Conservation (phyloP, 2,329 filamentous ascomycete species). For the Colletotrichum spinosum region DNA sequence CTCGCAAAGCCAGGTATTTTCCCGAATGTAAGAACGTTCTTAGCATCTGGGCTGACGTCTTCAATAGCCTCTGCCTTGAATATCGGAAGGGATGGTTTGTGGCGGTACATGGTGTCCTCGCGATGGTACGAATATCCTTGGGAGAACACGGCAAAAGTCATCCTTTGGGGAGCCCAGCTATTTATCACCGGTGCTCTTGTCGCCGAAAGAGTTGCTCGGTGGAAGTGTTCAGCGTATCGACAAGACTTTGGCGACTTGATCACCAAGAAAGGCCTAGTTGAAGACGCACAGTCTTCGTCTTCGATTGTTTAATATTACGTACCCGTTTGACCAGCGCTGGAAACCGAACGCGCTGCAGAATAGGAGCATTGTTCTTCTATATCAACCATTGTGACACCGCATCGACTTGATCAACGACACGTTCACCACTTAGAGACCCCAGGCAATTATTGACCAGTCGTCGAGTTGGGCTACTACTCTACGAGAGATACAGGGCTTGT, state of each 20-base stretch:
- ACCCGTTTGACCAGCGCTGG: background rate
- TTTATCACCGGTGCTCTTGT: background rate
- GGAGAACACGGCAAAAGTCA: background rate
- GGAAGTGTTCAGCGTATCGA: background rate
- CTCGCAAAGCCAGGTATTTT: background rate
- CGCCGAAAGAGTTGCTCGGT: background rate
- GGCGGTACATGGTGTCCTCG: slow-evolving; percentile 1
- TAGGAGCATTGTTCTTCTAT: too few species aligned
- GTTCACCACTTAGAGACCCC: too few species aligned
- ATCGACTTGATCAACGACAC: background rate
- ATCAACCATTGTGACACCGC: too few species aligned
- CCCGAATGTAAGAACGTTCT: fast-evolving
- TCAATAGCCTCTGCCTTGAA: background rate
- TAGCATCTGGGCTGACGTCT: background rate
- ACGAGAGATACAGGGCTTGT: too few species aligned
- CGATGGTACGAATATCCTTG: background rate
- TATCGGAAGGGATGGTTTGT: background rate
- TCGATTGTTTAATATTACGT: background rate
- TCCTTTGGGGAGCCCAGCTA: background rate
- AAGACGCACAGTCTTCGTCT: background rate
- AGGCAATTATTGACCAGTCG: too few species aligned
- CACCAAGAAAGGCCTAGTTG: background rate
- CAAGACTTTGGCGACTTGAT: slow-evolving; percentile 1
- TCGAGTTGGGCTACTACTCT: too few species aligned
- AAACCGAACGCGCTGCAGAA: too few species aligned